Evolutionary conservation across 1,284 basidiomycete genomes (phyloP), one percentile per base, ranked within the genome.

Genomic region (Tetrapyrgos nigripes): DNA sequence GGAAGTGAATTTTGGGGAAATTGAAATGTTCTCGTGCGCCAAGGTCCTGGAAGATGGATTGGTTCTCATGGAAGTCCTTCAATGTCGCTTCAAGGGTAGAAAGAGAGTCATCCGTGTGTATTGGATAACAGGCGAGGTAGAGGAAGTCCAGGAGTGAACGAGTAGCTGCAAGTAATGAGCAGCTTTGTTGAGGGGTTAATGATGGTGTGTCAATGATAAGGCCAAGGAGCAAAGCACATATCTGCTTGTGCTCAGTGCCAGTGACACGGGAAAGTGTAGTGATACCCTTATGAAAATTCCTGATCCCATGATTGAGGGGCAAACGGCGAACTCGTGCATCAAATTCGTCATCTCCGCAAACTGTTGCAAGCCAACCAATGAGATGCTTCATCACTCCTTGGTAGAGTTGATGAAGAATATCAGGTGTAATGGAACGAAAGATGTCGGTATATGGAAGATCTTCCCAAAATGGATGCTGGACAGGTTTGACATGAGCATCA

Each of bases 381-480:
- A 63, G 50, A 56, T 67, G 67, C 50, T 70, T 71, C 57, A 72
- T 68, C n/a, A 73, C 63, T 10, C 72, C 73, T 47, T 75, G 71
- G 57, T 74, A 67, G 1, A 73, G 59, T 50, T 73, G 71, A 52
- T 74, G 73, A 8, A 74, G 64, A 27, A 73, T 57, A 50, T 75
- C 69, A 2, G 70, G 71, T 4, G 66, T 68, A 49, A 72, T 53
- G 21, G 52, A 59, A 2, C 17, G 21, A 56, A 66, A 69, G 26
- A 73, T 69, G 50, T 71, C 54, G 10, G 56, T 24, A 31, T 67
- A 57, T 1, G 68, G 70, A 13, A 70, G 56, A 21, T 62, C 50
- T 4, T 29, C 55, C 72, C 72, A 71, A 56, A 71, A 72, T n/a
- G 69, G 70, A 19, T 64, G 33, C 14, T 57, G 57, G 28, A 56